Base-by-base conservation (phyloP, 2,329 filamentous ascomycete genomes). In the Claviceps pusilla region DNA sequence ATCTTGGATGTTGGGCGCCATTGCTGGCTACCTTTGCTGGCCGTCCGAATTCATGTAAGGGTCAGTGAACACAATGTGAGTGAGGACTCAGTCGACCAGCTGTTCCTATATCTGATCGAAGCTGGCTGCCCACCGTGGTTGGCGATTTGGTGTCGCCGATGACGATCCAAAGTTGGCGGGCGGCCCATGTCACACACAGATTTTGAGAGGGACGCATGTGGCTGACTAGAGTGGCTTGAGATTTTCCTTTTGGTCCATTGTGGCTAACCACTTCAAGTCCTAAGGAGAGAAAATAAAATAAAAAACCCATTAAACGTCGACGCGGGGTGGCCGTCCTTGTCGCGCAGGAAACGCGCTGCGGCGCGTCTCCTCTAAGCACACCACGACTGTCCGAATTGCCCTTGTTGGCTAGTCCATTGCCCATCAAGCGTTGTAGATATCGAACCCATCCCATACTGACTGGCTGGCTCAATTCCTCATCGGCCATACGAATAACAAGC, bases 281-380 rank as follows among this genome's bases (percentile, higher is more conserved):
- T 3, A 24, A 24, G 24, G 24, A 24, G 24, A 24, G 24, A 24
- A 24, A 24, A 24, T 24, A 24, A 24, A 24, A 24, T 24, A 2
- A 5, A 33, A 53, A 61, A 63, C 55, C 65, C 62, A 68, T 69
- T 68, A 68, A 69, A 65, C 59, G 56, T 54, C 29, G 12, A 51
- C 24, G 56, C 61, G 59, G 59, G 55, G 52, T 47, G 54, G 54
- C 57, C 59, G 60, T 60, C 59, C 6, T 56, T 61, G 64, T 66
- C 66, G 63, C 56, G 57, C 54, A 16, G 41, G 39, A 29, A 53
- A 58, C 67, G 67, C 64, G 67, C 64, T 51, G 48, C 47, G 57
- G 61, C 67, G 67, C 67, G 67, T 68, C 63, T 63, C 57, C 57
- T 62, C 61, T 62, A 9, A 24, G 35, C 43, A 28, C 29, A 50